phyloP scores from a whole-genome alignment of 371 early-diverging fungal genomes.

The Lichtheimia corymbifera region DNA sequence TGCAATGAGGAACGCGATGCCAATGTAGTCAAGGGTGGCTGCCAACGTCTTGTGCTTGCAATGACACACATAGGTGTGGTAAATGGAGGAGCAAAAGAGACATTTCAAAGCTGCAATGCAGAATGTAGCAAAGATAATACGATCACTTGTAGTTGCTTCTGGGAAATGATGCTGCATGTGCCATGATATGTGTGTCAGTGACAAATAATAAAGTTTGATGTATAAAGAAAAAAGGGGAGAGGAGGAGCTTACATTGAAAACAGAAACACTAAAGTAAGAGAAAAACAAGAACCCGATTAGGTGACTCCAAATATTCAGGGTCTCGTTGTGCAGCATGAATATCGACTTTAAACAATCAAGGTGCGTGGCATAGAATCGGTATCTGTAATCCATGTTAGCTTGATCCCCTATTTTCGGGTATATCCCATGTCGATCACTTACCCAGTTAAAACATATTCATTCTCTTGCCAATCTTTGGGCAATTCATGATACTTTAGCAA shows the following conservation, averaged over 20 bases:
- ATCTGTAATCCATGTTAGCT: slow-evolving; percentile 19
- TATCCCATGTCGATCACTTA: slow-evolving; percentile 16
- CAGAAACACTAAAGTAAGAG: slow-evolving; percentile 50
- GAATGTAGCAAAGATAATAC: slow-evolving; percentile 59
- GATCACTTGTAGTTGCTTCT: slow-evolving; percentile 52
- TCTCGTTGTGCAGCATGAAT: slow-evolving; percentile 72
- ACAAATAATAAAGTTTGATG: no score
- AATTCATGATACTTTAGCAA: slow-evolving; percentile 62
- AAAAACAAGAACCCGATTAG: slow-evolving; percentile 65
- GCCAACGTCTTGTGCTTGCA: slow-evolving; percentile 58
- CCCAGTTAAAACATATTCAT: slow-evolving; percentile 65
- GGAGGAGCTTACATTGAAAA: slow-evolving; percentile 45
- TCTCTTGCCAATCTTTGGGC: slow-evolving; percentile 69
- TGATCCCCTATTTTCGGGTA: no score
- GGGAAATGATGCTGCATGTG: slow-evolving; percentile 46
- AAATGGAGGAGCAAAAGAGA: slow-evolving; percentile 68
- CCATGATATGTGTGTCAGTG: no score
- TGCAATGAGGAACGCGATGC: slow-evolving; percentile 68
- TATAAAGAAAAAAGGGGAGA: neutral
- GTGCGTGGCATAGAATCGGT: slow-evolving; percentile 58
- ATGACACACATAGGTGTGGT: slow-evolving; percentile 71
- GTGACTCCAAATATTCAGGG: slow-evolving; percentile 75
- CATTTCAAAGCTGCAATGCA: slow-evolving; percentile 68
- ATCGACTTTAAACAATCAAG: slow-evolving; percentile 61
- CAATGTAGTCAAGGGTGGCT: slow-evolving; percentile 71